A percentile compares a stretch with the other conserved stretches of the same genome.
phyloP scores from a whole-genome alignment of 2,329 filamentous ascomycete genomes.

The Sarocladium kiliense region DNA sequence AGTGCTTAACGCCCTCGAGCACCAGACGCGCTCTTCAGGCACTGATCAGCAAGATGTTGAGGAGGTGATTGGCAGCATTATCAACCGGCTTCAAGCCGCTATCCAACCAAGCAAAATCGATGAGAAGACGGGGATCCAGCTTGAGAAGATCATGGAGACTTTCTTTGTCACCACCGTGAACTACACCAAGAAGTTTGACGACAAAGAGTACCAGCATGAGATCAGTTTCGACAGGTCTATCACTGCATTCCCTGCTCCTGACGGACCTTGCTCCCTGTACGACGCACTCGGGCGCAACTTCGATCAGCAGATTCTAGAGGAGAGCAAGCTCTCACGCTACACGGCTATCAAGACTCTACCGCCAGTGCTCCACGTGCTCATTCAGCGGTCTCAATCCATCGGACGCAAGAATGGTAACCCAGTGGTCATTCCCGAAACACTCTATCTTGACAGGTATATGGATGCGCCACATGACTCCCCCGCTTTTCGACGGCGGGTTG shows the following conservation, averaged over 20 bases:
- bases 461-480: constrained; percentile 56
- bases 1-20: constrained; percentile 39
- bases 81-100: constrained; percentile 85
- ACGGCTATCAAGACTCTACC: constrained; percentile 72
- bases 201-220: constrained; percentile 34
- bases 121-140: constrained; percentile 64
- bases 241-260: constrained; percentile 51
- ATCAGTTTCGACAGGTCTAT: constrained; percentile 57
- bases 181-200: constrained; percentile 49
- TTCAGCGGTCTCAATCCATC: constrained; percentile 76
- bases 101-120: constrained; percentile 66
- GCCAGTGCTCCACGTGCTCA: constrained; percentile 81
- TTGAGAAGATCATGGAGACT: constrained; percentile 71
- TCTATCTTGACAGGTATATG: constrained; percentile 88
- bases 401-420: constrained; percentile 71
- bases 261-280: constrained; percentile 61
- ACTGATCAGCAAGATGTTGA: constrained; percentile 88
- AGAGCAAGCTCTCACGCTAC: constrained; percentile 58
- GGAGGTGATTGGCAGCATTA: constrained; percentile 89
- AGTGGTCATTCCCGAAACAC: constrained; percentile 70
- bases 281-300: constrained; percentile 82
- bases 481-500: constrained; percentile 58
- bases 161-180: constrained; percentile 60
- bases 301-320: constrained; percentile 69
- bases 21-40: constrained; percentile 41